Evolutionary conservation across 2,329 filamentous ascomycete species (phyloP).

Genomic region (Colletotrichum filicis): DNA sequence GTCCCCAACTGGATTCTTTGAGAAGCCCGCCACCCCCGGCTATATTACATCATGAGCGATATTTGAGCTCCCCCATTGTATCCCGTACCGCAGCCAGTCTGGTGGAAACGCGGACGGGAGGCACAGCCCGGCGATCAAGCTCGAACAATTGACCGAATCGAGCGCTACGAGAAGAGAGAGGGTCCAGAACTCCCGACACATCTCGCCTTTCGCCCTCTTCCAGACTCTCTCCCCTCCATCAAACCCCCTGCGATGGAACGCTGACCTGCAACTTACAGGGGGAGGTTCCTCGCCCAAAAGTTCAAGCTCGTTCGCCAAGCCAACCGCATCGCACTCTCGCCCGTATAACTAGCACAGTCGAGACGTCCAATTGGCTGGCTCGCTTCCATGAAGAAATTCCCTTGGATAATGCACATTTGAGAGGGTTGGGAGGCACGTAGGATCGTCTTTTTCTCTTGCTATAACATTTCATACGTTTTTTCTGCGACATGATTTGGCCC

Average conservation of each 20-base stretch:
- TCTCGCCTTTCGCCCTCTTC: no score
- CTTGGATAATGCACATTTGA: not conserved
- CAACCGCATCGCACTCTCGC: not conserved
- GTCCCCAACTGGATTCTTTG: no score
- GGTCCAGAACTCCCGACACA: no score
- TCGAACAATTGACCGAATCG: no score
- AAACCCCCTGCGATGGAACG: not conserved
- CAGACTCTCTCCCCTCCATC: not conserved
- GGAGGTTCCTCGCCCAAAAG: not conserved
- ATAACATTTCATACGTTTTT: not conserved
- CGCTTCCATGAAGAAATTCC: not conserved
- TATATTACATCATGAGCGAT: no score
- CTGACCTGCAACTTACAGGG: not conserved
- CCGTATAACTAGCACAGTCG: not conserved
- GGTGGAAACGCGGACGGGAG: no score
- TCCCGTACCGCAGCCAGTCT: no score
- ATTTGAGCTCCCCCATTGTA: not conserved
- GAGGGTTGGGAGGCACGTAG: not conserved
- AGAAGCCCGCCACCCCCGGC: no score
- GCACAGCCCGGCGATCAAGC: no score
- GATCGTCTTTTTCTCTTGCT: not conserved
- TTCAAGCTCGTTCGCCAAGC: not conserved
- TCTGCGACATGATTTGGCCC: not conserved
- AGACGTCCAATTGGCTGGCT: not conserved
- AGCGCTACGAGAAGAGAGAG: no score